Evolutionary conservation across 345 rosid genomes (phyloP).

Genomic region (Gynandropsis gynandra): DNA sequence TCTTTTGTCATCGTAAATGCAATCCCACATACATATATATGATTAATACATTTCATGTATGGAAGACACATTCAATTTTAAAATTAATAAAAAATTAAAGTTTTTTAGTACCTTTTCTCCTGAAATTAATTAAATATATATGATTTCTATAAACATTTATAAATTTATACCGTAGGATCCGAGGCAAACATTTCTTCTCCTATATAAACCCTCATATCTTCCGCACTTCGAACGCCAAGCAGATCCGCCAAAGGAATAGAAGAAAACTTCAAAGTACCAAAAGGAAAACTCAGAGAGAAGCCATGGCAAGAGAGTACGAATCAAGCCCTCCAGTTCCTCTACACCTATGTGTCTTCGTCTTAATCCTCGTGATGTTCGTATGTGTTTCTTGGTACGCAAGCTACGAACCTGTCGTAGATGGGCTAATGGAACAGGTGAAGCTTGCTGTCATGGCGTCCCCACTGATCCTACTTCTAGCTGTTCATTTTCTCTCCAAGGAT

Average conservation of each 20-base stretch:
- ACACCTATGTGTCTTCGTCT: conserved; percentile 43
- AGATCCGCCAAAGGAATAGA: neutral
- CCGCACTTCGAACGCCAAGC: too few species aligned
- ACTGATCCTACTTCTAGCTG: conserved; percentile 34
- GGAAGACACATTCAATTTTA: too few species aligned
- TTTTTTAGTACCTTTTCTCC: too few species aligned
- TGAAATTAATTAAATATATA: too few species aligned
- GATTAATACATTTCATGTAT: conserved; percentile 2
- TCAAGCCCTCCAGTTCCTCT: conserved; percentile 33
- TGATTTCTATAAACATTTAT: too few species aligned
- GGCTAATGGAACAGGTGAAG: conserved; percentile 42
- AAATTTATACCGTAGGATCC: too few species aligned
- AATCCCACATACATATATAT: conserved; percentile 14
- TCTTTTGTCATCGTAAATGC: conserved; percentile 20
- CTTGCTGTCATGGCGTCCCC: conserved; percentile 38
- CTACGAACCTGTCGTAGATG: conserved; percentile 43
- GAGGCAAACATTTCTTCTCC: too few species aligned
- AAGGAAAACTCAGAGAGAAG: neutral
- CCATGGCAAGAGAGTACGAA: conserved; percentile 28
- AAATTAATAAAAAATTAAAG: neutral
- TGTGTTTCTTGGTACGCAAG: conserved; percentile 45
- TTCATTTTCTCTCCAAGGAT: conserved; percentile 39
- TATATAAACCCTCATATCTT: neutral
- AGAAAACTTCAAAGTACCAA: conserved; percentile 8
- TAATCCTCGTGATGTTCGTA: conserved; percentile 35